phyloP scores from a whole-genome alignment of 768 basidiomycete genomes.

The Galerina marginata region DNA sequence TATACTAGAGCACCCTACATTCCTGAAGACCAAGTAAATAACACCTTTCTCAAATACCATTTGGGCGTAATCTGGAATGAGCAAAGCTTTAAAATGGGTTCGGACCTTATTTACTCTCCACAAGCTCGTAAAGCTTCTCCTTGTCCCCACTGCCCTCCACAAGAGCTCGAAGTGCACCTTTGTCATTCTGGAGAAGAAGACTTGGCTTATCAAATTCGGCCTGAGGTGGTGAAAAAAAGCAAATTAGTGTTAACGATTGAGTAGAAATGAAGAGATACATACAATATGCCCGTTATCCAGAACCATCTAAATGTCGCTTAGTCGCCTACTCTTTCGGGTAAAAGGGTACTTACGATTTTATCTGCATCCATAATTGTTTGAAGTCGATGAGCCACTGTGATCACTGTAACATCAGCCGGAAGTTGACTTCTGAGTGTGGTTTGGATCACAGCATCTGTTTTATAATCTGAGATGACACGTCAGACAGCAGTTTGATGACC shows the following conservation, averaged over 20 bases:
- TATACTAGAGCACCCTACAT: too few species aligned
- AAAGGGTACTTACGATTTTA: conserved; percentile 44
- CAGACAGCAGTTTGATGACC: conserved; percentile 1
- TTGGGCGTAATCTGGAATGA: too few species aligned
- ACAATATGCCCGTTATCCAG: conserved; percentile 60
- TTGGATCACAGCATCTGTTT: conserved; percentile 73
- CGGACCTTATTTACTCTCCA: conserved; percentile 4
- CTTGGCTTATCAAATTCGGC: conserved; percentile 27
- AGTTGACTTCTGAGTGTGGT: conserved; percentile 70
- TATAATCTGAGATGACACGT: conserved; percentile 43
- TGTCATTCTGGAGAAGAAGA: conserved; percentile 20
- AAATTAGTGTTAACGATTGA: background rate
- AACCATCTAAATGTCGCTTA: conserved; percentile 43
- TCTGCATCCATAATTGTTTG: conserved; percentile 73
- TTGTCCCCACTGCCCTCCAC: conserved; percentile 31
- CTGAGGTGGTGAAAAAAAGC: conserved; percentile 8
- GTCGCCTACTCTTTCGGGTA: conserved; percentile 19
- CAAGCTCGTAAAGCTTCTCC: conserved; percentile 27
- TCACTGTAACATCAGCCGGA: conserved; percentile 58
- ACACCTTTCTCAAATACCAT: too few species aligned
- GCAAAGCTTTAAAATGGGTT: too few species aligned
- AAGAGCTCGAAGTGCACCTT: conserved; percentile 23
- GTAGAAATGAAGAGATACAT: conserved; percentile 9
- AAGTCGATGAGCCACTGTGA: conserved; percentile 73
- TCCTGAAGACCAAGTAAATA: too few species aligned